These are phyloP conservation scores for Crithidia mellificae DNA, from an alignment of 208 protist genomes.

Conservation along the genomic window DNA sequence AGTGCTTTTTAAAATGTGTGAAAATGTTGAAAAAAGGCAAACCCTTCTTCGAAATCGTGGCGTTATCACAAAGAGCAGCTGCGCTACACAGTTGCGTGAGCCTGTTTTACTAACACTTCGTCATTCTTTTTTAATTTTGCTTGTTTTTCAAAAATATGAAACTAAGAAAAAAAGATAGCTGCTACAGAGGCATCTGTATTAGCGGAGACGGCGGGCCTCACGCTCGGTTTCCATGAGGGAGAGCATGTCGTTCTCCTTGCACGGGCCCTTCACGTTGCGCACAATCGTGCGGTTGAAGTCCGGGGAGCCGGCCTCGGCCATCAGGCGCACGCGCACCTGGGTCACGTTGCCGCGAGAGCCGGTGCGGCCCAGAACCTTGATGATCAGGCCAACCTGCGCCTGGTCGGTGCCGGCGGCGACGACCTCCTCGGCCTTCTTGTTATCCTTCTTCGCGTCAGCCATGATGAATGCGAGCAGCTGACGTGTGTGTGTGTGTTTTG, in stretches of 20 bases:
- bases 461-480: conserved; percentile 25
- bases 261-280: conserved; percentile 99
- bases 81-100: too few relatives aligned
- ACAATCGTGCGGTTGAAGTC: conserved; percentile 96
- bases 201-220: conserved; percentile 99
- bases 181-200: conserved; percentile 54
- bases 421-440: conserved; percentile 85
- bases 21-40: too few relatives aligned
- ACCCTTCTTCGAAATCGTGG: too few relatives aligned
- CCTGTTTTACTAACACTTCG: too few relatives aligned
- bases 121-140: too few relatives aligned
- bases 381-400: conserved; percentile 96
- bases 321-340: conserved; percentile 96
- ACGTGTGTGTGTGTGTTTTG: too few relatives aligned
- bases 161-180: conserved; percentile 6
- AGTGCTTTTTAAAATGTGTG: too few relatives aligned
- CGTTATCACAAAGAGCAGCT: too few relatives aligned
- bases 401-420: conserved; percentile 70
- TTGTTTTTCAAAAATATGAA: not conserved
- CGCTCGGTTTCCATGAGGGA: conserved; percentile 99
- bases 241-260: conserved; percentile 98
- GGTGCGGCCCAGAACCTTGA: conserved; percentile 98
- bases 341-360: conserved; percentile 99
- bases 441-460: conserved; percentile 88
- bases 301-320: conserved; percentile 86